Conservation (phyloP, 192 early-diverging fungal genomes). For the Entomortierella chlamydospora region DNA sequence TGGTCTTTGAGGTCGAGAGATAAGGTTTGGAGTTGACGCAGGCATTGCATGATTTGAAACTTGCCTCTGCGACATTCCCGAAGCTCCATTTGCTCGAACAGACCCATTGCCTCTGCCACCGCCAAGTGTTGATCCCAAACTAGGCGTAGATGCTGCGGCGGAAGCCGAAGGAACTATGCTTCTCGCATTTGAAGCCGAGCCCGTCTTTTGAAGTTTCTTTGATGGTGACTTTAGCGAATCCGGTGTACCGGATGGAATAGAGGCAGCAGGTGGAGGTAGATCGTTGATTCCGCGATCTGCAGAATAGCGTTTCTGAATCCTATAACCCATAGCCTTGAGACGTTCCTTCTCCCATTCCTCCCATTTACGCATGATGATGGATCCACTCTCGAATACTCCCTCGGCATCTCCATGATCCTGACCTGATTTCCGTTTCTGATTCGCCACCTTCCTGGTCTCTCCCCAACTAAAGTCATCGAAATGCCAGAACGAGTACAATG, state of each 20-base stretch:
- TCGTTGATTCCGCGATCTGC: slow-evolving; percentile 50
- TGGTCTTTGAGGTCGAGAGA: slow-evolving; percentile 25
- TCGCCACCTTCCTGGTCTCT: slow-evolving; percentile 78
- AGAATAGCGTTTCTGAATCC: slow-evolving; percentile 42
- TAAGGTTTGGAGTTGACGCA: slow-evolving; percentile 26
- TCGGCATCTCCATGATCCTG: slow-evolving; percentile 76
- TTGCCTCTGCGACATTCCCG: background rate
- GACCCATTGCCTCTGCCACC: slow-evolving; percentile 35
- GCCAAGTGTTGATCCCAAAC: slow-evolving; percentile 33
- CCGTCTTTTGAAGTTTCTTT: background rate
- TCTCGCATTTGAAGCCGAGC: slow-evolving; percentile 2
- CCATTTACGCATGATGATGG: slow-evolving; percentile 66
- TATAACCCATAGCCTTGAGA: slow-evolving; percentile 52
- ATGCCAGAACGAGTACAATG: slow-evolving; percentile 93
- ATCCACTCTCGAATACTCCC: slow-evolving; percentile 79
- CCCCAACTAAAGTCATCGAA: slow-evolving; percentile 95
- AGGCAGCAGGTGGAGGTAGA: slow-evolving; percentile 36
- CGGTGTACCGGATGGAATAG: slow-evolving; percentile 17
- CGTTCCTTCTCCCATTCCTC: slow-evolving; percentile 69
- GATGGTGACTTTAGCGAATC: slow-evolving; percentile 5
- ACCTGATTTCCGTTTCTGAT: slow-evolving; percentile 73
- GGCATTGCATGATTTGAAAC: slow-evolving; percentile 17
- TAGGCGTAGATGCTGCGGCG: slow-evolving; percentile 12
- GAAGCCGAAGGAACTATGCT: background rate
- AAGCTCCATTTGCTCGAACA: background rate